Conservation (phyloP, 139 green algal genomes). For the Volvox africanus region DNA sequence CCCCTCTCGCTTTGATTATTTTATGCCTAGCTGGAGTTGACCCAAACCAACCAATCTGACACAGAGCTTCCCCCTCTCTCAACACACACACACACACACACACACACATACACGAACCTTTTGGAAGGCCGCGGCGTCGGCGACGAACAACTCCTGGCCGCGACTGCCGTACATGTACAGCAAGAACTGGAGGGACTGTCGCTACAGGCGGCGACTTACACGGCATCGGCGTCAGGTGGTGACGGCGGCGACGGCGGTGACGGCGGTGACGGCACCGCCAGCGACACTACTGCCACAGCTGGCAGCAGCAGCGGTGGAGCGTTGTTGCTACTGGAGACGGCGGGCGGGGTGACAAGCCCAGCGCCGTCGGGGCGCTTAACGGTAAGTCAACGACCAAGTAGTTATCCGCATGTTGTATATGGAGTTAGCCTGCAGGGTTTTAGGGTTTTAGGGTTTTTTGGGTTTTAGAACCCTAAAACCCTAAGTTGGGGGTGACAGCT, state of each 20-base stretch:
- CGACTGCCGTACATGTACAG: slow-evolving; percentile 55
- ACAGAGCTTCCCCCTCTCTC: no score
- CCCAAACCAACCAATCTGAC: no score
- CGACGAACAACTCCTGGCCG: slow-evolving; percentile 63
- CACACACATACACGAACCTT: no score
- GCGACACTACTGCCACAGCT: neutral
- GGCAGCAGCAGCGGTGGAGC: neutral
- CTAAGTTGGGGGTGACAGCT: no score
- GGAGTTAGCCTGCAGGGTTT: no score
- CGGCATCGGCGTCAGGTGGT: neutral
- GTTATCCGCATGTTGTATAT: no score
- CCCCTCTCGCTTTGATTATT: no score
- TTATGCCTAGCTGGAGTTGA: no score
- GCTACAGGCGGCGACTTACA: neutral
- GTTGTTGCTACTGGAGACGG: slow-evolving; percentile 92
- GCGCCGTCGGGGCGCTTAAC: slow-evolving; percentile 85
- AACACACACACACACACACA: no score
- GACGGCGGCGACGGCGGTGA: slow-evolving; percentile 33
- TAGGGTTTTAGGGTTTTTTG: no score
- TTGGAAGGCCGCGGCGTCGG: slow-evolving; percentile 56
- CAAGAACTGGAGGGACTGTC: neutral
- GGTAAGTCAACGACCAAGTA: no score
- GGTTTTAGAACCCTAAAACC: no score
- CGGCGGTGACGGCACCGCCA: neutral
- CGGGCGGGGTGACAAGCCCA: slow-evolving; percentile 90